Evolutionary conservation across 225 moss, liverwort and hornwort genomes (phyloP).

Genomic region (Rhytidiadelphus loreus): DNA sequence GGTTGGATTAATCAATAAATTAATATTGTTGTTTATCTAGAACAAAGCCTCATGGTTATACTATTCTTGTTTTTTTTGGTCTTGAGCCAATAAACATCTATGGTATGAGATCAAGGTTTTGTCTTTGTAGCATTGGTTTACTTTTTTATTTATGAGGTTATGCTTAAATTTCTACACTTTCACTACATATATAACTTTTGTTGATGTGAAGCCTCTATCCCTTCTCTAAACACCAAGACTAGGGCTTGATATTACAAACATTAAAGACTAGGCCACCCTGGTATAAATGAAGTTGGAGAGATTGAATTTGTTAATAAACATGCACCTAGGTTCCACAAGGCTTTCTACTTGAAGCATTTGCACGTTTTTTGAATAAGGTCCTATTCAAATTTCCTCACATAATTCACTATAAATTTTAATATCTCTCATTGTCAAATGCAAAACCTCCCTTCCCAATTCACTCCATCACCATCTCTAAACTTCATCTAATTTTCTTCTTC

Average conservation of each 20-base stretch:
- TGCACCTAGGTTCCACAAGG: accelerated
- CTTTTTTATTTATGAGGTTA: too few species aligned
- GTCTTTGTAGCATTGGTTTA: too few species aligned
- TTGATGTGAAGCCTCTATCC: background rate
- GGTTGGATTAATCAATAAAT: too few species aligned
- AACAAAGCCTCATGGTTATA: too few species aligned
- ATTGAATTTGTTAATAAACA: too few species aligned
- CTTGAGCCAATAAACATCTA: too few species aligned
- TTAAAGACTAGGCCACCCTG: background rate
- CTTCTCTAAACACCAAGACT: background rate
- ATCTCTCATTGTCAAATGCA: background rate
- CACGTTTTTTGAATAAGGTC: accelerated
- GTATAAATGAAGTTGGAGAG: background rate
- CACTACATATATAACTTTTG: background rate
- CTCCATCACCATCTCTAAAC: background rate
- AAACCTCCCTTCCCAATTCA: background rate
- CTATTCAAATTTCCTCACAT: background rate
- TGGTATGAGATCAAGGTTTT: too few species aligned
- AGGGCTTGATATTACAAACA: background rate
- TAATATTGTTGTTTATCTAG: too few species aligned
- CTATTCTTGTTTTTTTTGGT: too few species aligned
- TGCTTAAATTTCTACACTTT: background rate
- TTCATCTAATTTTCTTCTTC: background rate
- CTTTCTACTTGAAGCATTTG: background rate
- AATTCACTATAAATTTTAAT: background rate